Evolutionary conservation across 257 asterid species (phyloP).

Genomic region (Cruciata laevipes): DNA sequence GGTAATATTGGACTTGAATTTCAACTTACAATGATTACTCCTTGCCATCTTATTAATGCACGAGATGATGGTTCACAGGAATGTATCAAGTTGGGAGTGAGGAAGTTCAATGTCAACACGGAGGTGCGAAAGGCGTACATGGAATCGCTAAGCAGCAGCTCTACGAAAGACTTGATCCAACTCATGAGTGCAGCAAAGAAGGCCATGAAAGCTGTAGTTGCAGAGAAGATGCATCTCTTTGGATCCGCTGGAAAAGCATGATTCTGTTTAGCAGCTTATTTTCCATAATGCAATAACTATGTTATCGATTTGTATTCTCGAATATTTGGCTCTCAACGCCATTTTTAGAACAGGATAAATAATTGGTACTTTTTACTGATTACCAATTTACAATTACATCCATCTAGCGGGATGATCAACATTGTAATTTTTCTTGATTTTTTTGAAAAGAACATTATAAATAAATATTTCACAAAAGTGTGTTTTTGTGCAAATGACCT

Average conservation of each 20-base stretch:
- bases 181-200: slow-evolving; percentile 73
- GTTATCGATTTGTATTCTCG: background rate
- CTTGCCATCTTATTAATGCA: background rate
- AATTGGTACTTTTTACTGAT: background rate
- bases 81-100: slow-evolving; percentile 67
- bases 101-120: slow-evolving; percentile 92
- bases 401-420: background rate
- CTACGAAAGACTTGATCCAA: slow-evolving; percentile 58
- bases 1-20: slow-evolving; percentile 34
- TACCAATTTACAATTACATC: background rate
- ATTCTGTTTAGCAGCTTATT: background rate
- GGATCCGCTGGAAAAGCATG: slow-evolving; percentile 86
- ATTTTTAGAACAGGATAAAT: background rate
- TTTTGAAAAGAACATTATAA: too few species aligned
- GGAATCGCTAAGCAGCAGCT: slow-evolving; percentile 43
- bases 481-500: background rate
- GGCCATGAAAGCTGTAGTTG: slow-evolving; percentile 84
- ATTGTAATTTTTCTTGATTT: too few species aligned
- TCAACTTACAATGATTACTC: background rate
- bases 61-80: slow-evolving; percentile 34
- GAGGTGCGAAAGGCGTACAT: slow-evolving; percentile 88
- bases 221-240: slow-evolving; percentile 83
- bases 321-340: background rate
- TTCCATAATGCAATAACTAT: background rate
- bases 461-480: too few species aligned